phyloP scores from a whole-genome alignment of 78 protist genomes.

The Protostelium mycophagum region DNA sequence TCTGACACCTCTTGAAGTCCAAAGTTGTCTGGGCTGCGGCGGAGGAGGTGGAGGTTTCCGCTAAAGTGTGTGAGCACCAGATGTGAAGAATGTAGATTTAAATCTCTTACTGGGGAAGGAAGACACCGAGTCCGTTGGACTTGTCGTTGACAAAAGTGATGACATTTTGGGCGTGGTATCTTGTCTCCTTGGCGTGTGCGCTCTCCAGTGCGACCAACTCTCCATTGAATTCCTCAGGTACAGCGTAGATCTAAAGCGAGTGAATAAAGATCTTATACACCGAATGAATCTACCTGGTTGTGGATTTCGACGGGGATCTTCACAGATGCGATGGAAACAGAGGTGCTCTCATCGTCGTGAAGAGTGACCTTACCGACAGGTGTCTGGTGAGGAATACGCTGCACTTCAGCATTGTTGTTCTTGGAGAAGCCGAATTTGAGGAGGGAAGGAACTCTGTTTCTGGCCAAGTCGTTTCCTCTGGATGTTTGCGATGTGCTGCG shows the following conservation, averaged over 20 bases:
- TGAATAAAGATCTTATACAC: no score
- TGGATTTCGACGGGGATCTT: neutral
- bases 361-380: neutral
- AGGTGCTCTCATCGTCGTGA: neutral
- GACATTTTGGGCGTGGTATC: neutral
- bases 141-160: neutral
- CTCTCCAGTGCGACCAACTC: neutral
- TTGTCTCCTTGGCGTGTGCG: neutral
- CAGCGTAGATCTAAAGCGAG: neutral
- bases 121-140: neutral
- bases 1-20: neutral
- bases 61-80: neutral
- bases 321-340: neutral
- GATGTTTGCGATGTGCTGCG: neutral
- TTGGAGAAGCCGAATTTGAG: no score
- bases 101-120: neutral
- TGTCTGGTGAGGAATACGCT: neutral
- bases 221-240: neutral
- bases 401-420: neutral
- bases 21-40: neutral
- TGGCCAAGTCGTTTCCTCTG: neutral
- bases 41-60: neutral
- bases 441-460: neutral
- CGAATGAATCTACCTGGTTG: no score
- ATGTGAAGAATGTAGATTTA: neutral